phyloP scores from a whole-genome alignment of 2,329 filamentous ascomycete species.

The Cryphonectria naterciae region DNA sequence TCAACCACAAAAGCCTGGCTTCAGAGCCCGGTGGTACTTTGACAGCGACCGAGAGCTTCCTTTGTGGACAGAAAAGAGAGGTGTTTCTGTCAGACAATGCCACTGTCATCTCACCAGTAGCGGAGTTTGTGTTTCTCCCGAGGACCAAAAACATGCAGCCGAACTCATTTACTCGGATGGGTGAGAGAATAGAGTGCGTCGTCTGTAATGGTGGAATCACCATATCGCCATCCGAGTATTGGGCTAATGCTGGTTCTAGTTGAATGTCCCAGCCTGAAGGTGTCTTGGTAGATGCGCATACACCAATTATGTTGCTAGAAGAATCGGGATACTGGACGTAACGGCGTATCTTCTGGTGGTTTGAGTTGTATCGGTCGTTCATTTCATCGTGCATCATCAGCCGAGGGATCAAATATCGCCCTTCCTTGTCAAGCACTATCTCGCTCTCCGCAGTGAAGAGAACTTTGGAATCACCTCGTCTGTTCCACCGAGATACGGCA shows the following conservation, averaged over 20 bases:
- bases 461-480: background rate
- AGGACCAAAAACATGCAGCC: background rate
- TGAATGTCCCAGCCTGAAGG: background rate
- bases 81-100: background rate
- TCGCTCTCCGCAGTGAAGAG: background rate
- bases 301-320: background rate
- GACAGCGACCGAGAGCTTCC: background rate
- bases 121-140: background rate
- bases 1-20: background rate
- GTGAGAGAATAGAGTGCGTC: background rate
- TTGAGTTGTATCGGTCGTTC: conserved; percentile 2
- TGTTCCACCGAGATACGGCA: background rate
- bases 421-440: background rate
- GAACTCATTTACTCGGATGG: background rate
- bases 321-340: background rate
- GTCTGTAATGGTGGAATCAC: background rate
- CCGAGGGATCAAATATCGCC: background rate
- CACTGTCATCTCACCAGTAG: background rate
- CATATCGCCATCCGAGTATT: background rate
- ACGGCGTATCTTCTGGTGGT: background rate
- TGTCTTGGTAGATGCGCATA: background rate
- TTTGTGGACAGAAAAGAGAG: background rate
- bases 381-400: background rate
- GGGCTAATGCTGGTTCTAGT: background rate
- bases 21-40: background rate